These are phyloP conservation scores for Pythium aristosporum DNA, from an alignment of 352 stramenopile genomes.

Conservation along the genomic window DNA sequence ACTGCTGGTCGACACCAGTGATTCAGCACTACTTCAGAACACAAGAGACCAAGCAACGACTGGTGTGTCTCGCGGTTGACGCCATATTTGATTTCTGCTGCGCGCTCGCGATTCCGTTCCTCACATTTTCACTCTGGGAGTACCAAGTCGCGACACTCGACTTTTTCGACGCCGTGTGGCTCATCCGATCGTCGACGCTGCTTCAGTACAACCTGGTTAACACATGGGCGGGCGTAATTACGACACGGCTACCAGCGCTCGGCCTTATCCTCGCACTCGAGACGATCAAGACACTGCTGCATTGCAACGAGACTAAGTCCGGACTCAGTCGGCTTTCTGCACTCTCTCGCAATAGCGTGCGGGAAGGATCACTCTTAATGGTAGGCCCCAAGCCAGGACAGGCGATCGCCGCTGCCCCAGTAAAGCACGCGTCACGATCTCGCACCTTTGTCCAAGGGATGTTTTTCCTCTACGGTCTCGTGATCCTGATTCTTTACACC, in stretches of 20 bases:
- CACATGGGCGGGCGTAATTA: conserved; percentile 22
- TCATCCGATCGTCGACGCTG: conserved; percentile 26
- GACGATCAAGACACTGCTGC: conserved; percentile 23
- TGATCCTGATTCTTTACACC: conserved; percentile 20
- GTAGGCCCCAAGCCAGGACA: neutral
- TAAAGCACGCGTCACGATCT: conserved; percentile 10
- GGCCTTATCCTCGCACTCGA: conserved; percentile 22
- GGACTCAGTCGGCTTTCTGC: neutral
- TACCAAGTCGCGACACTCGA: conserved; percentile 24
- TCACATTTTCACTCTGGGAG: conserved; percentile 27
- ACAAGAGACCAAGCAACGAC: conserved; percentile 20
- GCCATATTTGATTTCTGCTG: conserved; percentile 32
- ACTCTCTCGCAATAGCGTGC: neutral
- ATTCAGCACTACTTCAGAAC: conserved; percentile 7
- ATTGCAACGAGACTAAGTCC: conserved; percentile 4
- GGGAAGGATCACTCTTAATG: neutral
- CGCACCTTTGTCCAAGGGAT: conserved; percentile 7
- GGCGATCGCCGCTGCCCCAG: neutral
- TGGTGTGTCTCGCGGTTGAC: conserved; percentile 27
- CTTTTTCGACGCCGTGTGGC: conserved; percentile 26
- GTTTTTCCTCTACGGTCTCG: conserved; percentile 21
- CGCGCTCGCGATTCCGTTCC: conserved; percentile 28
- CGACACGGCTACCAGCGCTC: conserved; percentile 23
- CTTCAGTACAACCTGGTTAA: conserved; percentile 30
- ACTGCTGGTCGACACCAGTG: conserved; percentile 29